Evolutionary conservation across 2,329 filamentous ascomycete species (phyloP).

Genomic region (Trichoderma sp.): DNA sequence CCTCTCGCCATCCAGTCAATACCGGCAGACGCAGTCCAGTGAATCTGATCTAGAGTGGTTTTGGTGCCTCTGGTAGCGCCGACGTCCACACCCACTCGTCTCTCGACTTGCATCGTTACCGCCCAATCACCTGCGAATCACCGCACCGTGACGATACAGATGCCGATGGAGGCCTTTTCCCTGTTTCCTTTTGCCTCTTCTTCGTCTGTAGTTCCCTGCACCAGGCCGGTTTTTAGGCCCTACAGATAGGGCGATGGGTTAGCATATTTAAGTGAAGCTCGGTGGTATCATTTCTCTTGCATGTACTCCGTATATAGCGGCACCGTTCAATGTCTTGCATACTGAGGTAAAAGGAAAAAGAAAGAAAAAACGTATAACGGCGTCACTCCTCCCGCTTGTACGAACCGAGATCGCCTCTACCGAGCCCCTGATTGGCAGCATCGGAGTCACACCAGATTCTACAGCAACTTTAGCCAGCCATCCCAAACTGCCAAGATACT

Average conservation of each 20-base stretch:
- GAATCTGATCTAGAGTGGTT: neutral
- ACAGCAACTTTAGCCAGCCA: neutral
- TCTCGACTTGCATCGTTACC: neutral
- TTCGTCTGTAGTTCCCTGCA: neutral
- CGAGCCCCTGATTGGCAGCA: slow-evolving; percentile 9
- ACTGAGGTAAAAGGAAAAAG: no score
- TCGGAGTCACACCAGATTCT: neutral
- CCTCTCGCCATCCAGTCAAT: neutral
- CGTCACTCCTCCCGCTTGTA: neutral
- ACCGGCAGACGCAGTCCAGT: neutral
- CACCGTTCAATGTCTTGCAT: neutral
- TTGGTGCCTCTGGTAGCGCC: neutral
- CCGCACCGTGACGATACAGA: neutral
- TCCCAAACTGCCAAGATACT: neutral
- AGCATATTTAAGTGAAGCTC: neutral
- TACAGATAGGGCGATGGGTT: neutral
- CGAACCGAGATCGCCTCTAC: slow-evolving; percentile 7
- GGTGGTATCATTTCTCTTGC: neutral
- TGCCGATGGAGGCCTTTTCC: neutral
- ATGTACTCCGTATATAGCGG: neutral
- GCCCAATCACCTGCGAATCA: neutral
- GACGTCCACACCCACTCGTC: neutral
- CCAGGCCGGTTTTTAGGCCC: neutral
- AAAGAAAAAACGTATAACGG: neutral
- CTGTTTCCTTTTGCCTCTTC: neutral